phyloP scores from a whole-genome alignment of 768 basidiomycete genomes.

The Mycena filopes region DNA sequence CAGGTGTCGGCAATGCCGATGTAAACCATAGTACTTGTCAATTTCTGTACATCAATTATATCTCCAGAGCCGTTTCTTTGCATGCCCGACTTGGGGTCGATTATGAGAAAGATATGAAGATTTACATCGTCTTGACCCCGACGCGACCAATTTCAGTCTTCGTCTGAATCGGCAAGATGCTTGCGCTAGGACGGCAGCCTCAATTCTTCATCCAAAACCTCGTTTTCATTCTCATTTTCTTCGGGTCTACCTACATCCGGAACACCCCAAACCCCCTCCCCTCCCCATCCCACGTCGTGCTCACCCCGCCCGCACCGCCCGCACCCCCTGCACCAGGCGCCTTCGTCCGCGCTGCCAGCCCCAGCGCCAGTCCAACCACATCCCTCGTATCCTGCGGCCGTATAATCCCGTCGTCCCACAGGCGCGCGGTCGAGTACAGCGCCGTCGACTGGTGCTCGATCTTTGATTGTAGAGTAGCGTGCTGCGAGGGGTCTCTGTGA shows the following conservation, averaged over 20 bases:
- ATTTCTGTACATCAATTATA: no score
- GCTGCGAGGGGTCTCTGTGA: slow-evolving; percentile 80
- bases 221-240: no score
- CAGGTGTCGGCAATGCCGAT: no score
- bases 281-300: slow-evolving; percentile 77
- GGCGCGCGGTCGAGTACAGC: slow-evolving; percentile 87
- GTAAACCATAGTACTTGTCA: no score
- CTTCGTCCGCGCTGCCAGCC: slow-evolving; percentile 69
- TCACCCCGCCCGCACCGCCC: slow-evolving; percentile 29
- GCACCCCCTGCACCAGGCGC: slow-evolving; percentile 24
- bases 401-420: slow-evolving; percentile 96
- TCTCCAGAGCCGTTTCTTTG: no score
- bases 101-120: no score
- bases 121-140: no score
- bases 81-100: no score
- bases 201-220: no score
- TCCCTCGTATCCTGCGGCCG: slow-evolving; percentile 89
- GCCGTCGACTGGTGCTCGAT: slow-evolving; percentile 93
- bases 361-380: slow-evolving; percentile 88
- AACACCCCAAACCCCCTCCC: slow-evolving; percentile 87
- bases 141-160: no score
- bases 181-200: no score
- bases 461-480: slow-evolving; percentile 76
- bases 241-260: slow-evolving; percentile 71
- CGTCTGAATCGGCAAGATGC: no score